These are phyloP conservation scores for Starmerella potacharoeniae DNA, from an alignment of 805 yeast genomes.

Conservation along the genomic window DNA sequence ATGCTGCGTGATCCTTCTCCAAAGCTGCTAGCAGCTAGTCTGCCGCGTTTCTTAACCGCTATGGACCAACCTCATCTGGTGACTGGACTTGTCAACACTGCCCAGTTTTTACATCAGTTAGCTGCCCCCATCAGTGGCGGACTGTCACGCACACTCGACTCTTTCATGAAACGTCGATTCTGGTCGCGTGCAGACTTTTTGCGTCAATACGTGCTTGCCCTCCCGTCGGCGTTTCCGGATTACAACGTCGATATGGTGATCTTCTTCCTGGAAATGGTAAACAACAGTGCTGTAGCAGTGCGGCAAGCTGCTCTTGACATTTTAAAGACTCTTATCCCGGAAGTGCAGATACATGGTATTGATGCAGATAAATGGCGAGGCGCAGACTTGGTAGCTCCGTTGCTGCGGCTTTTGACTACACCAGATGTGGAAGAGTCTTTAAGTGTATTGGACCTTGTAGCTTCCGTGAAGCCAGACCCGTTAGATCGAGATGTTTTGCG, in stretches of 20 bases:
- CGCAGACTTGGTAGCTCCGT: slow-evolving; percentile 87
- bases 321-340: slow-evolving; percentile 61
- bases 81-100: slow-evolving; percentile 44
- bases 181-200: slow-evolving; percentile 85
- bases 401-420: slow-evolving; percentile 64
- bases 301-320: slow-evolving; percentile 68
- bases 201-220: slow-evolving; percentile 62
- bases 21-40: slow-evolving; percentile 59
- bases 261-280: slow-evolving; percentile 63
- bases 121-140: slow-evolving; percentile 35
- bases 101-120: slow-evolving; percentile 29
- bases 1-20: slow-evolving; percentile 52
- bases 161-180: slow-evolving; percentile 67
- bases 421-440: slow-evolving; percentile 83
- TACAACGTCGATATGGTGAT: slow-evolving; percentile 66
- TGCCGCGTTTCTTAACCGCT: slow-evolving; percentile 79
- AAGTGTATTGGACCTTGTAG: slow-evolving; percentile 79
- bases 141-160: slow-evolving; percentile 59
- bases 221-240: slow-evolving; percentile 59
- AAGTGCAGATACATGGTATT: slow-evolving; percentile 66
- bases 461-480: slow-evolving; percentile 75
- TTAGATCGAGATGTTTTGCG: slow-evolving; percentile 84
- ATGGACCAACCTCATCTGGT: slow-evolving; percentile 46
- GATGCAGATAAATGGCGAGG: slow-evolving; percentile 67
- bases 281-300: slow-evolving; percentile 70